Conservation (phyloP, 73 alveolate genomes). For the Paraurostyla sp. region DNA sequence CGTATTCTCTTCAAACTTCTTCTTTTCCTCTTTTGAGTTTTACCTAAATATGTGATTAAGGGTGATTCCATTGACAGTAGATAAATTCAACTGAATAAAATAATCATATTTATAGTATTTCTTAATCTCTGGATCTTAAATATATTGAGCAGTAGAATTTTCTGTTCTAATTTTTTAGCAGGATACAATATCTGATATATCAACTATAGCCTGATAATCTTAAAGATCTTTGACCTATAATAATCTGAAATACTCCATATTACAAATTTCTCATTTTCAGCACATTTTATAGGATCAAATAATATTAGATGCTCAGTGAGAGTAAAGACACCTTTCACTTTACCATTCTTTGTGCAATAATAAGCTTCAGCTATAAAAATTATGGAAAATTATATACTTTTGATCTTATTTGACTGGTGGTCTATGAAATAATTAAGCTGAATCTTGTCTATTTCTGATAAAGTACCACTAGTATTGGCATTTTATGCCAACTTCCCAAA, state of each 20-base stretch:
- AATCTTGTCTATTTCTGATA: conserved; percentile 33
- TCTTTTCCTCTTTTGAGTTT: neutral
- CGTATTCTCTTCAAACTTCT: neutral
- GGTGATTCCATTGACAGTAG: conserved; percentile 51
- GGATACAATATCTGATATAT: conserved; percentile 56
- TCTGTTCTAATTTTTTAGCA: conserved; percentile 54
- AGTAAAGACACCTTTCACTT: conserved; percentile 70
- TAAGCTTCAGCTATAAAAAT: conserved; percentile 63
- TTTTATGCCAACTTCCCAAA: neutral
- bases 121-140: conserved; percentile 52
- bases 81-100: conserved; percentile 64
- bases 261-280: conserved; percentile 50
- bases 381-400: neutral
- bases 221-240: neutral
- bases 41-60: too few species aligned
- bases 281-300: conserved; percentile 67
- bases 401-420: conserved; percentile 20
- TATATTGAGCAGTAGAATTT: conserved; percentile 47
- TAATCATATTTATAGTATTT: conserved; percentile 60
- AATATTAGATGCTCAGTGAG: conserved; percentile 59
- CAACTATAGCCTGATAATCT: conserved; percentile 69
- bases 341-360: conserved; percentile 73
- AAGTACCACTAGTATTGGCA: neutral
- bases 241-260: neutral
- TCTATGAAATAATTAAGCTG: conserved; percentile 20